A percentile compares a stretch with the other conserved stretches of the same genome.
Conservation (phyloP, 257 asterid genomes). For the Nemophila menziesii region DNA sequence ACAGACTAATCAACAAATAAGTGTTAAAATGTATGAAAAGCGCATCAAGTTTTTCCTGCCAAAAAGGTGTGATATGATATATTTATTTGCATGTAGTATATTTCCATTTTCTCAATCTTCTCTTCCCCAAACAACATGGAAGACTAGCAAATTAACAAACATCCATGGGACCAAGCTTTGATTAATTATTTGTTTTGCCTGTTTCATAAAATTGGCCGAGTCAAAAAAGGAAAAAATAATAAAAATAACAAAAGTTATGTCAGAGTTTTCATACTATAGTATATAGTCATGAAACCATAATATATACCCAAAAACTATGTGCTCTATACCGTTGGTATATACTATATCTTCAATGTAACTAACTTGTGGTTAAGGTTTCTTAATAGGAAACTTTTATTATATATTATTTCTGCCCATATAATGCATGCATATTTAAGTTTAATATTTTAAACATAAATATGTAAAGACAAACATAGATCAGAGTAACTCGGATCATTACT, state of each 20-base stretch:
- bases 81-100: conserved; percentile 6
- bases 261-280: not conserved
- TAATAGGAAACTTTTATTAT: too few species aligned
- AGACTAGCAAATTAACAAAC: conserved; percentile 28
- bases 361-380: too few species aligned
- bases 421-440: too few species aligned
- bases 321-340: too few species aligned
- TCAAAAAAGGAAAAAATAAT: not conserved
- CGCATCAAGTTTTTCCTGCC: not conserved
- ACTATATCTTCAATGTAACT: too few species aligned
- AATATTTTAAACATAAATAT: too few species aligned
- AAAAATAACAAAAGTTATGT: not conserved
- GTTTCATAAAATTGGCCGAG: conserved; percentile 12
- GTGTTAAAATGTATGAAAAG: not conserved
- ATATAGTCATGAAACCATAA: not conserved
- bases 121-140: conserved; percentile 35
- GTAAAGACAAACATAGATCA: too few species aligned
- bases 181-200: conserved; percentile 31
- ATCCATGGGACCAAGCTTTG: conserved; percentile 22
- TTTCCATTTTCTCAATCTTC: conserved; percentile 13
- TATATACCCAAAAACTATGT: too few species aligned
- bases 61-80: too few species aligned
- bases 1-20: not conserved
- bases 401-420: too few species aligned
- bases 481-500: too few species aligned